Evolutionary conservation across 495 filamentous ascomycete genomes (phyloP), one percentile per base, ranked within the genome.

Genomic region (Amorphotheca resinae): DNA sequence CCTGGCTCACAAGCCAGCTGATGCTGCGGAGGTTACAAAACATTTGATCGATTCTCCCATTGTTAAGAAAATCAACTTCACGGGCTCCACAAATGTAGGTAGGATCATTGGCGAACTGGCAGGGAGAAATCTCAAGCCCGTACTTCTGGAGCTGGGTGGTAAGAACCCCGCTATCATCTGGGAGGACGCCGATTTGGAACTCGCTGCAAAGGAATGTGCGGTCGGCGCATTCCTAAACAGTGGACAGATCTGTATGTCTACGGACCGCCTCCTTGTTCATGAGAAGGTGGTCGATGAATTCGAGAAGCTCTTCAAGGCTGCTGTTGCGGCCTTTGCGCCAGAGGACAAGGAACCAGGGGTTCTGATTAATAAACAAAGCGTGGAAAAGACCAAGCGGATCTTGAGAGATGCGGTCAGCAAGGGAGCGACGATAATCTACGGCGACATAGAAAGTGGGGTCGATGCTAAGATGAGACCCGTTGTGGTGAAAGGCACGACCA

Each of bases 221-320:
- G 41, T 67, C 3, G 75, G 74, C 1, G 64, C 72, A 3, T 74
- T 77, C 57, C 42, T 74, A 32, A 66, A 74, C 53, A 57, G 73
- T 17, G 88, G 88, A 1, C 88, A 95, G 67, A 76, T 93, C 38
- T 95, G 88, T 66, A 91, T 95, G 88, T 73, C 77, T 2, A 93
- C 87, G 0, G 88, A 95, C 64, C 76, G 82, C 20, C 84, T 95
- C 56, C 62, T 95, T 16, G 83, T 94, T 17, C 82, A 93, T 56
- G 73, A 74, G 28, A 66, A 70, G 12, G 60, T 94, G 41, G 72
- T 72, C 20, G 68, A 69, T 9, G 57, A 72, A 35, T 95, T 93
- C 59, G 71, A 75, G 38, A 59, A 66, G 38, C 70, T 75, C 49
- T 46, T 55, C 30, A 68, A 75, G 41, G 53, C 58, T 3, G 68